These are phyloP conservation scores for Botryotinia calthae DNA, from an alignment of 2,329 filamentous ascomycete species.

Conservation along the genomic window DNA sequence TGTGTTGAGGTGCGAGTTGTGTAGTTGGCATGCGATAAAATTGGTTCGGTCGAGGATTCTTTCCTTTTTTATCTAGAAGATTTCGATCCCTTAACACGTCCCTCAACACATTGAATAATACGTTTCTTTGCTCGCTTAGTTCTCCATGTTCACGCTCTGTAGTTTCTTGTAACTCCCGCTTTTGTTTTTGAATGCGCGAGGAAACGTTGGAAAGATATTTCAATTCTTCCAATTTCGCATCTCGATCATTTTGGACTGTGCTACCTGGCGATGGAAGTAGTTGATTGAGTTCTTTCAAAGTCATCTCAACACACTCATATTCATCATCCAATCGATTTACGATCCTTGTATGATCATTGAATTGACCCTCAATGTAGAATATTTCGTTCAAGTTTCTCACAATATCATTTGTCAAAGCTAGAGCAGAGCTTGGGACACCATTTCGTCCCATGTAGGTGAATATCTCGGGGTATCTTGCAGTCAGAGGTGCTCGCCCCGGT, in stretches of 20 bases:
- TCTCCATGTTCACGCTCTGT: not conserved
- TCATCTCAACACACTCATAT: not conserved
- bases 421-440: constrained; percentile 10
- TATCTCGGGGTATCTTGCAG: constrained; percentile 9
- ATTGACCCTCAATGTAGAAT: constrained; percentile 1
- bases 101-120: not conserved
- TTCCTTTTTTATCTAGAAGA: not conserved
- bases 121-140: not conserved
- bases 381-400: constrained; percentile 9
- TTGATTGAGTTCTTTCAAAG: not conserved
- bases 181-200: not conserved
- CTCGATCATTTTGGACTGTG: not conserved
- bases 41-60: not conserved
- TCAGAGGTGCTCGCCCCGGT: not conserved
- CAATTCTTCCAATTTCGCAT: not conserved
- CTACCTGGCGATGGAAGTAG: not conserved
- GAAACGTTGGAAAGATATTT: not conserved
- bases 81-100: not conserved
- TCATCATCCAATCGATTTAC: not conserved
- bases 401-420: constrained; percentile 13
- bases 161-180: not conserved
- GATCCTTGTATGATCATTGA: not conserved
- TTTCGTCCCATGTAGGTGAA: constrained; percentile 15
- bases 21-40: not conserved
- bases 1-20: not conserved